Evolutionary conservation across 768 basidiomycete genomes (phyloP), one percentile per base, ranked within the genome.

Genomic region (Paxillus involutus): DNA sequence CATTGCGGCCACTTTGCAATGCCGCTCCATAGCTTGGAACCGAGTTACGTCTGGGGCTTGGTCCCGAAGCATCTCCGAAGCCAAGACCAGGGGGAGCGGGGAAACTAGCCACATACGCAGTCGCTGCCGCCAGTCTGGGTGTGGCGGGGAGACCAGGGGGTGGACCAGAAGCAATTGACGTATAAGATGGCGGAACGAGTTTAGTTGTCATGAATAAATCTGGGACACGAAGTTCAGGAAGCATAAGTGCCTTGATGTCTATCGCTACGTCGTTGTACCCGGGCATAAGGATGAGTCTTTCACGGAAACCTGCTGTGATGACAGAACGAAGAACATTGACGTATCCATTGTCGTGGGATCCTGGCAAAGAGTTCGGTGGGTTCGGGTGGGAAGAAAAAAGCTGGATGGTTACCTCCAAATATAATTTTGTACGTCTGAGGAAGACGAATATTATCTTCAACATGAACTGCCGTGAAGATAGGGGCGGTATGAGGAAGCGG

Each of bases 261-360:
- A 74, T 64, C 16, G 86, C 86, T 63, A 85, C 77, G 12, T 86
- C 80, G 39, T 74, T 66, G 66, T 87, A 87, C 52, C 84, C 78
- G 71, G 78, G 81, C 46, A 89, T 75, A 33, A 89, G 75, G 54
- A 84, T 76, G 57, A 89, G 73, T 71, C 86, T 89, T 52, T 83
- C 72, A 58, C 79, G 78, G 61, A 78, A 81, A 32, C 86, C 85
- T 30, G 81, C 79, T 42, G 86, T 87, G 49, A 85, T 80, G 47
- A 84, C 79, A 17, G 84, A 82, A 44, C 80, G 79, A 49, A 89
- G 78, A 53, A 75, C 77, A 24, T 81, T 78, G 47, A 80, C 77
- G 71, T 89, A 89, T 60, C 88, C 86, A 71, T 82, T 83, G 70
- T 89, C 87, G 65, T 89, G 88, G 62, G 83, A 84, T 57, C 85